Conservation (phyloP, 345 rosid genomes). For the Dipteronia dyeriana region DNA sequence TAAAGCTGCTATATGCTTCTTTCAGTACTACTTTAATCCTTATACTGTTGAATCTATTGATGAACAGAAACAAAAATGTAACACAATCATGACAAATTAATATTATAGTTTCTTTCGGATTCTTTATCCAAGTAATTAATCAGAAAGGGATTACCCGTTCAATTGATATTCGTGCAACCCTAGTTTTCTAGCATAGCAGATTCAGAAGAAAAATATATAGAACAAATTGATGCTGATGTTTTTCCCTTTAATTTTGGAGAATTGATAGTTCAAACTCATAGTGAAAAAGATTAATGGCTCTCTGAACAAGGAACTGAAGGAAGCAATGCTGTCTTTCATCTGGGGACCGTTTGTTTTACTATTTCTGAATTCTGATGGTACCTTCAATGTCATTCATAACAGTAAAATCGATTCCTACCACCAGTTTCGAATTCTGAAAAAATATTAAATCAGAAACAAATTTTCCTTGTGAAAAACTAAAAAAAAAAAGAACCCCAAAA, state of each 20-base stretch:
- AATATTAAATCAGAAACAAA: neutral
- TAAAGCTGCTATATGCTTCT: neutral
- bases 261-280: neutral
- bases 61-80: too few relatives aligned
- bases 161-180: neutral
- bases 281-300: slow-evolving; percentile 22
- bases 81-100: too few relatives aligned
- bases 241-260: slow-evolving; percentile 12
- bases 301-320: slow-evolving; percentile 18
- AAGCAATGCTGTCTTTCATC: slow-evolving; percentile 22
- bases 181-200: too few relatives aligned
- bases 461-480: neutral
- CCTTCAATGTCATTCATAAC: neutral
- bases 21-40: neutral
- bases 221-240: neutral
- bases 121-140: neutral
- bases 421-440: neutral
- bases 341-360: slow-evolving; percentile 29
- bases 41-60: neutral
- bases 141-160: neutral
- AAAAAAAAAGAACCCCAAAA: neutral
- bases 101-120: too few relatives aligned
- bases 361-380: slow-evolving; percentile 11
- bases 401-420: neutral
- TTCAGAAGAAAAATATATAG: too few relatives aligned